These are phyloP conservation scores for Phialophora tarda DNA, from an alignment of 2,329 filamentous ascomycete genomes.

Conservation along the genomic window DNA sequence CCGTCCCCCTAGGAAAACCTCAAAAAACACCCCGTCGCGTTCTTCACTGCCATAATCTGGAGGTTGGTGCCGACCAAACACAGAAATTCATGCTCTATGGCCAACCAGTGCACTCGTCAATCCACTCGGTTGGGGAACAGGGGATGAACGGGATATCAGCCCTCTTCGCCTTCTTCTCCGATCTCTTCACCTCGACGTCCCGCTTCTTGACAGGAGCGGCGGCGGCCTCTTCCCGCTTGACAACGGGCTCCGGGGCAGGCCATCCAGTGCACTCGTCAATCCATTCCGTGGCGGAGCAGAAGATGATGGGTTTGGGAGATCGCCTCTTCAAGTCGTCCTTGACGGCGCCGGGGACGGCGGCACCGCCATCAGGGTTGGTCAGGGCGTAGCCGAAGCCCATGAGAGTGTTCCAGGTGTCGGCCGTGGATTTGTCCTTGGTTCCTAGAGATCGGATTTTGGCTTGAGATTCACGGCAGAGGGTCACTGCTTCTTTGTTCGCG, in stretches of 20 bases:
- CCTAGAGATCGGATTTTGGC: constrained; percentile 56
- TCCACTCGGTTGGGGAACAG: constrained; percentile 24
- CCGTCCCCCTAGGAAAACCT: neutral
- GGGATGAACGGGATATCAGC: constrained; percentile 19
- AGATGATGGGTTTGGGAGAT: constrained; percentile 18
- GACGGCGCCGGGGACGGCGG: constrained; percentile 15
- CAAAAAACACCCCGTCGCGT: neutral
- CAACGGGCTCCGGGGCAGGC: constrained; percentile 25
- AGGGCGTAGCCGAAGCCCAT: constrained; percentile 45
- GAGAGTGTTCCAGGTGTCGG: constrained; percentile 50
- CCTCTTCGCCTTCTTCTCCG: constrained; percentile 19
- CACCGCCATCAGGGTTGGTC: constrained; percentile 34
- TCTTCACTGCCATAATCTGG: neutral
- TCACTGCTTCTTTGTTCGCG: constrained; percentile 65
- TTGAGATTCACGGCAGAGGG: constrained; percentile 60
- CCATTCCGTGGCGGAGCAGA: constrained; percentile 28
- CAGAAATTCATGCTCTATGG: neutral
- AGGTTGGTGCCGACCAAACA: neutral
- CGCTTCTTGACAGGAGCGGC: constrained; percentile 25
- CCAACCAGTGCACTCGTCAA: constrained; percentile 21
- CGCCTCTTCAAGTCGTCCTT: constrained; percentile 30
- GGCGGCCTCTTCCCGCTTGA: constrained; percentile 18
- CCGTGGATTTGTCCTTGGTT: constrained; percentile 49
- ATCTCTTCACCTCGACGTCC: constrained; percentile 2
- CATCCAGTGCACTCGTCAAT: constrained; percentile 34